Conservation (phyloP, 75 land plant genomes). For the Pinus taeda region DNA sequence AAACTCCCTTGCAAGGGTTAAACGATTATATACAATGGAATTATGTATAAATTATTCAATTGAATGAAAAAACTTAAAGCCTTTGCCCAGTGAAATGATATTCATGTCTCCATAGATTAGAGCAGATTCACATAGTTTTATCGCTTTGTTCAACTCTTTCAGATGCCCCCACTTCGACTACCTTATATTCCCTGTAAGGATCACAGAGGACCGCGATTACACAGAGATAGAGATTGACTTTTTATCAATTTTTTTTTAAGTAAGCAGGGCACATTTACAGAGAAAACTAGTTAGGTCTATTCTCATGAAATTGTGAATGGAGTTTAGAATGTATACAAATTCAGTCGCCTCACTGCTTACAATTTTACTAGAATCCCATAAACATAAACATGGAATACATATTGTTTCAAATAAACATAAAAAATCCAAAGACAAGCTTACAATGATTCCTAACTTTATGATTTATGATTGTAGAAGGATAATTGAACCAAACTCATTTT, state of each 20-base stretch:
- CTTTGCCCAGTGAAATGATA: constrained; percentile 13
- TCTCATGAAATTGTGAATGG: too few species aligned
- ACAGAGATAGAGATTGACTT: too few species aligned
- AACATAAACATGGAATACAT: too few species aligned
- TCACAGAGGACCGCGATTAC: neutral
- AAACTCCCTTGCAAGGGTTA: too few species aligned
- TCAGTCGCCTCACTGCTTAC: too few species aligned
- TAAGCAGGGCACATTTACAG: too few species aligned
- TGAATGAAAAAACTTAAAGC: constrained; percentile 13
- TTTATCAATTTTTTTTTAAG: too few species aligned
- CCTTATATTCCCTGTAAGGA: constrained; percentile 58
- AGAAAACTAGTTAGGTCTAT: too few species aligned
- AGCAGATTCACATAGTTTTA: constrained; percentile 26
- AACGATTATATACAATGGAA: too few species aligned
- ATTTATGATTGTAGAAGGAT: neutral
- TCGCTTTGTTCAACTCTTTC: constrained; percentile 57
- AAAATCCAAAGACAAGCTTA: neutral
- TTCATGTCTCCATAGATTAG: constrained; percentile 12
- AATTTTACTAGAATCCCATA: too few species aligned
- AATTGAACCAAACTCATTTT: neutral
- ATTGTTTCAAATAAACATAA: neutral
- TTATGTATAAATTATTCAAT: neutral
- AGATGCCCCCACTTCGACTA: constrained; percentile 93
- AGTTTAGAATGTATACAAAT: too few species aligned
- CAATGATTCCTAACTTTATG: neutral